Conservation (phyloP, 192 early-diverging fungal genomes). For the Podila epicladia region DNA sequence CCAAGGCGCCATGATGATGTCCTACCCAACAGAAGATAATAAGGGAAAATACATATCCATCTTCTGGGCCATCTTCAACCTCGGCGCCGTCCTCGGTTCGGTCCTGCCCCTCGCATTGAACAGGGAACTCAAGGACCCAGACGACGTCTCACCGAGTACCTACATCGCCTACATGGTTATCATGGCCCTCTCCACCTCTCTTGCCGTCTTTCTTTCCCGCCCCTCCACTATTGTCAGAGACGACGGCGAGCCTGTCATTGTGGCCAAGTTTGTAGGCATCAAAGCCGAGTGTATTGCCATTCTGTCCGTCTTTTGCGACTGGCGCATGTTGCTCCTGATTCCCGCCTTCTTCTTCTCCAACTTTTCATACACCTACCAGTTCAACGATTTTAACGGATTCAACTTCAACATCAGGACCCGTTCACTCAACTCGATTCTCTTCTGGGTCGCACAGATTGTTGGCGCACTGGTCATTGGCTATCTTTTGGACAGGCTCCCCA, state of each 20-base stretch:
- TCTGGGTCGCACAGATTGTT: slow-evolving; percentile 82
- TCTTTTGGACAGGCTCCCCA: slow-evolving; percentile 66
- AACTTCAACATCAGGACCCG: slow-evolving; percentile 77
- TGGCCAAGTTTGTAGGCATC: slow-evolving; percentile 76
- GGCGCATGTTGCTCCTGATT: slow-evolving; percentile 71
- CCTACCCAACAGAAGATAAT: slow-evolving; percentile 83
- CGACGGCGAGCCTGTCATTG: slow-evolving; percentile 74
- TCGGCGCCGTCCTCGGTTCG: slow-evolving; percentile 85
- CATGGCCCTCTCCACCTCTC: slow-evolving; percentile 69
- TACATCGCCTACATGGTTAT: slow-evolving; percentile 82
- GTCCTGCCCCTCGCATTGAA: slow-evolving; percentile 76
- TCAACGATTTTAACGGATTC: slow-evolving; percentile 65
- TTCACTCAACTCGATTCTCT: slow-evolving; percentile 75
- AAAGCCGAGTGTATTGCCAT: slow-evolving; percentile 62
- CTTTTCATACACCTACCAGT: slow-evolving; percentile 83
- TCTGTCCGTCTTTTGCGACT: slow-evolving; percentile 71
- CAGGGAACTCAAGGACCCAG: slow-evolving; percentile 43
- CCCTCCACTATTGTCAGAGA: slow-evolving; percentile 67
- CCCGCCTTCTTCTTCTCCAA: slow-evolving; percentile 81
- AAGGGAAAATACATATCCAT: slow-evolving; percentile 84
- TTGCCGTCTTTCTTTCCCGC: slow-evolving; percentile 65
- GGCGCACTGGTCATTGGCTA: slow-evolving; percentile 71
- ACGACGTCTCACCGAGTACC: slow-evolving; percentile 68
- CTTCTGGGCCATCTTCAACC: slow-evolving; percentile 90
- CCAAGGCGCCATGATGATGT: slow-evolving; percentile 87